Conservation (phyloP, 2,329 filamentous ascomycete genomes). For the Neofusicoccum sp. region DNA sequence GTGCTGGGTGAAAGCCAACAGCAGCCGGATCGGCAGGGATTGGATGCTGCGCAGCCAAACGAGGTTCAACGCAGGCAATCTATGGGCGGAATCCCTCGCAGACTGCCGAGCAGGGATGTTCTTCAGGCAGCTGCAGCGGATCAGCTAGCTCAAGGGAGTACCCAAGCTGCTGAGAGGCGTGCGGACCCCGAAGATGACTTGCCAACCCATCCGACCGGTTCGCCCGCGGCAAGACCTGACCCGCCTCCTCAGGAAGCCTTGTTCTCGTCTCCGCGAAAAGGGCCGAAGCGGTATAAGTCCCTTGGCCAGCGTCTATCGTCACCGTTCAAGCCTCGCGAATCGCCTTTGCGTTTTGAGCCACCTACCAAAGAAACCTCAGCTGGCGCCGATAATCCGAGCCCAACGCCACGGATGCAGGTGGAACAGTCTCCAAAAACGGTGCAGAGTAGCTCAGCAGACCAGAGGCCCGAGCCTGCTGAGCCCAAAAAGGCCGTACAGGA, state of each 20-base stretch:
- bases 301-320: constrained; percentile 17
- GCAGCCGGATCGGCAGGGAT: constrained; percentile 6
- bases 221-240: constrained; percentile 4
- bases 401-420: neutral
- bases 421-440: neutral
- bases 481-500: neutral
- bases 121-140: constrained; percentile 6
- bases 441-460: neutral
- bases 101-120: constrained; percentile 6
- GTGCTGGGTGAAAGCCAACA: constrained; percentile 26
- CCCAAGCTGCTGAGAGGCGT: neutral
- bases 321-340: constrained; percentile 14
- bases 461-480: constrained; percentile 27
- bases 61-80: constrained; percentile 12
- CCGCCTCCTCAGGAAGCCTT: constrained; percentile 4
- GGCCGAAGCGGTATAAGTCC: neutral
- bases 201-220: constrained; percentile 1
- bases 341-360: neutral
- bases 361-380: neutral
- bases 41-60: constrained; percentile 22
- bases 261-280: constrained; percentile 19
- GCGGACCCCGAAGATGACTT: neutral
- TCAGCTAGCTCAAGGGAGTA: neutral
- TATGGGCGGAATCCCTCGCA: neutral
- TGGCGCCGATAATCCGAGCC: neutral